These are phyloP conservation scores for Cinnamomum micranthum DNA, from an alignment of 164 flowering plant species.

Conservation along the genomic window DNA sequence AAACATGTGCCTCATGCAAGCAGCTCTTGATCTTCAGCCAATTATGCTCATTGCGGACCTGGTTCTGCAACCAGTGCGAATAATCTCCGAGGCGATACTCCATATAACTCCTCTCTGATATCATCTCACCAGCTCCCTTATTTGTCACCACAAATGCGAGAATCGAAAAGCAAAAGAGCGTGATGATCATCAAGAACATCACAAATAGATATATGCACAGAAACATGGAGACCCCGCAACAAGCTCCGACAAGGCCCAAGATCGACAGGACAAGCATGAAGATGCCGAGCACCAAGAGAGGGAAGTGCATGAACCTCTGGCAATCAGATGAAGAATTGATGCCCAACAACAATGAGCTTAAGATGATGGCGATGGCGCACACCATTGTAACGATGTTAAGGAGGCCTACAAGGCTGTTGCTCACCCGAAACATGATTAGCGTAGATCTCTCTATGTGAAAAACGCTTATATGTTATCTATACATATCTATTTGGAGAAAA, in stretches of 20 bases:
- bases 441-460: too few relatives aligned
- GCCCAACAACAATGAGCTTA: constrained; percentile 2
- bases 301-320: constrained; percentile 29
- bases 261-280: constrained; percentile 22
- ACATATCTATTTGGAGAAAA: too few relatives aligned
- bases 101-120: constrained; percentile 34
- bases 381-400: constrained; percentile 30
- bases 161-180: constrained; percentile 33
- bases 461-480: too few relatives aligned
- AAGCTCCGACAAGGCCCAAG: constrained; percentile 46
- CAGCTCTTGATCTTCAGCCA: constrained; percentile 53
- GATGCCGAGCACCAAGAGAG: constrained; percentile 34
- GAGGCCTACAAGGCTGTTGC: constrained; percentile 37
- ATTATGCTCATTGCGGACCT: constrained; percentile 33
- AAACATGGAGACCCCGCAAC: constrained; percentile 20
- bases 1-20: constrained; percentile 39
- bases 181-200: constrained; percentile 33
- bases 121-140: constrained; percentile 30
- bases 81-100: constrained; percentile 50
- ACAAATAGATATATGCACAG: constrained; percentile 40
- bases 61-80: constrained; percentile 51
- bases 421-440: constrained; percentile 32
- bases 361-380: constrained; percentile 24
- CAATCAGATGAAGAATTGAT: constrained; percentile 20
- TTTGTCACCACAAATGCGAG: constrained; percentile 56